A percentile compares a stretch with the other conserved stretches of the same genome.
phyloP scores from a whole-genome alignment of 805 yeast species.

The Teunomyces pallodes region DNA sequence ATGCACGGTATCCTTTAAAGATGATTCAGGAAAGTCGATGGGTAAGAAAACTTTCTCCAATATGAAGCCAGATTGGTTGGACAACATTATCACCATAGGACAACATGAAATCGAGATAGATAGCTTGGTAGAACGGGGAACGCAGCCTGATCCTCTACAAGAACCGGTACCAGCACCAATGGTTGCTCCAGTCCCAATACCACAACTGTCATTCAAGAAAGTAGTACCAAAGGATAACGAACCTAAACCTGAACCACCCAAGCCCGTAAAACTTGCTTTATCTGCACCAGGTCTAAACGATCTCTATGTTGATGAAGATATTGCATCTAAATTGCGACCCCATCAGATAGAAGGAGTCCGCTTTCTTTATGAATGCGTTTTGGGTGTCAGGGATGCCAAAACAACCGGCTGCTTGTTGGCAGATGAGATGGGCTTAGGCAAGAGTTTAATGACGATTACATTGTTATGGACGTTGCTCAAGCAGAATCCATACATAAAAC shows the following conservation, averaged over 20 bases:
- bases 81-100: conserved; percentile 48
- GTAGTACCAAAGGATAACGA: neutral
- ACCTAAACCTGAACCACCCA: neutral
- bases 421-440: conserved; percentile 96
- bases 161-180: neutral
- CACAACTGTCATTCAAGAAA: neutral
- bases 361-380: conserved; percentile 78
- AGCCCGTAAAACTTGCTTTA: neutral
- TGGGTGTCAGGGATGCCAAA: conserved; percentile 56
- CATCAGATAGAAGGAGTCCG: conserved; percentile 85
- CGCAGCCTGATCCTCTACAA: neutral
- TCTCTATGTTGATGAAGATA: conserved; percentile 50
- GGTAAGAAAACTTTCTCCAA: conserved; percentile 9
- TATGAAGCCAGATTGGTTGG: conserved; percentile 10
- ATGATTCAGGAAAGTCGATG: conserved; percentile 7
- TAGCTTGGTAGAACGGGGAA: conserved; percentile 32
- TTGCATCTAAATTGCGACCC: conserved; percentile 58
- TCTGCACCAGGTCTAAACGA: neutral
- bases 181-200: neutral
- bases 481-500: conserved; percentile 48
- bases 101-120: conserved; percentile 63
- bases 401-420: conserved; percentile 81
- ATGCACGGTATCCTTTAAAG: conserved; percentile 7
- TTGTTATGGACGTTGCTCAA: conserved; percentile 79
- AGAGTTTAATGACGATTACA: conserved; percentile 79